Conservation (phyloP, 2,329 filamentous ascomycete species). For the Lojkania enalia region DNA sequence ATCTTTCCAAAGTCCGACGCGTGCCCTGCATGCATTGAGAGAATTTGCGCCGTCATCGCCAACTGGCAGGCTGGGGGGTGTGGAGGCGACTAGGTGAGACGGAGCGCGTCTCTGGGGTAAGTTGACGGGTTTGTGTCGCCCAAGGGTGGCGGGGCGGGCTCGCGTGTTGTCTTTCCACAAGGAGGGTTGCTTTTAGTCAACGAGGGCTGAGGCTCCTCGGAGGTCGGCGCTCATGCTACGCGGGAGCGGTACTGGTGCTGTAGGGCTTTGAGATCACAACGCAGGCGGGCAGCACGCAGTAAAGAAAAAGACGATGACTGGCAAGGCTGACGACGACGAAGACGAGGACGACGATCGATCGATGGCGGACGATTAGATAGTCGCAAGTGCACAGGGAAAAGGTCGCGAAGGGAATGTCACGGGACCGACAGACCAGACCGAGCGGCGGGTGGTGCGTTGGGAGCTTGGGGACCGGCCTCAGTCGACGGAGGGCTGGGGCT, state of each 20-base stretch:
- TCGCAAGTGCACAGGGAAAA: background rate
- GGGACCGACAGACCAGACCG: slow-evolving; percentile 6
- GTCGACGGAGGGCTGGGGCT: background rate
- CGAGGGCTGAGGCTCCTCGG: slow-evolving; percentile 10
- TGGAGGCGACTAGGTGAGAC: background rate
- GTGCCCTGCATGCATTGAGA: slow-evolving; percentile 44
- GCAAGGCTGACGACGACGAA: background rate
- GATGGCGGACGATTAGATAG: background rate
- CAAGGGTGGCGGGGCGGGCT: slow-evolving; percentile 6
- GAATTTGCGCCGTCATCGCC: slow-evolving; percentile 45
- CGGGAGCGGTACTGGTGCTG: slow-evolving; percentile 2
- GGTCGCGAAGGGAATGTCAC: slow-evolving; percentile 11
- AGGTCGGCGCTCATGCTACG: slow-evolving; percentile 14
- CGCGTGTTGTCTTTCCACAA: slow-evolving; percentile 10
- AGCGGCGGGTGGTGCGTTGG: slow-evolving; percentile 3
- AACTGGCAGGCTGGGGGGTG: slow-evolving; percentile 3
- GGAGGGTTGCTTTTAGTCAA: slow-evolving; percentile 5
- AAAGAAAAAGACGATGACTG: background rate
- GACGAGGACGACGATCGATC: background rate
- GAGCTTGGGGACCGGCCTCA: background rate
- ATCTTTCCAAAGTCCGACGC: slow-evolving; percentile 41
- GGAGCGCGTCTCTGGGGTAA: background rate
- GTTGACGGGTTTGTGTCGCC: slow-evolving; percentile 3
- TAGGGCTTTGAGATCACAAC: slow-evolving; percentile 26
- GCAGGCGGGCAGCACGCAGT: slow-evolving; percentile 1